Evolutionary conservation across 2,329 filamentous ascomycete species (phyloP).

Genomic region (Massarina eburnea): DNA sequence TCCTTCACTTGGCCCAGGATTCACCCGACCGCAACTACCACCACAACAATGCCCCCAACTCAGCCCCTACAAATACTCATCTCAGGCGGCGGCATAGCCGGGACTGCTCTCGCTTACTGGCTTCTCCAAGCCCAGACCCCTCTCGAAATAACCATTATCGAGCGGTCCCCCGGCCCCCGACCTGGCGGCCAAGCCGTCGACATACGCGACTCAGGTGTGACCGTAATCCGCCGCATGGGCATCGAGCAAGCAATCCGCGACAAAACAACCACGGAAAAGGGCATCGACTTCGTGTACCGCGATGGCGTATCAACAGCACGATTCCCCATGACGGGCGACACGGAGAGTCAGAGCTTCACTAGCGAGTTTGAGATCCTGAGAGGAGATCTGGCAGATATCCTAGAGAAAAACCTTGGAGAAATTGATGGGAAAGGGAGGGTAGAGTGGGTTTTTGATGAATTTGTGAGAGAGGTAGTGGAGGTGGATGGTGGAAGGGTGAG

Average conservation of each 20-base stretch:
- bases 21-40: neutral
- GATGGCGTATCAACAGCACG: conserved; percentile 26
- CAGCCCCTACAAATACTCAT: conserved; percentile 27
- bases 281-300: conserved; percentile 45
- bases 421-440: conserved; percentile 10
- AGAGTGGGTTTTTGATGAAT: conserved; percentile 40
- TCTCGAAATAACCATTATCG: conserved; percentile 44
- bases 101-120: conserved; percentile 53
- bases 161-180: conserved; percentile 47
- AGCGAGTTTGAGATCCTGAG: conserved; percentile 64
- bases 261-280: conserved; percentile 52
- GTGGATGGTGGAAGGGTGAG: conserved; percentile 34
- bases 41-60: neutral
- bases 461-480: conserved; percentile 30
- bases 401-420: conserved; percentile 25
- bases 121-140: conserved; percentile 46
- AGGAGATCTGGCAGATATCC: conserved; percentile 54
- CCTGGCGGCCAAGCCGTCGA: conserved; percentile 57
- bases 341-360: conserved; percentile 47
- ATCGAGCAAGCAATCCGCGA: conserved; percentile 46
- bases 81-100: conserved; percentile 32
- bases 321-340: conserved; percentile 42
- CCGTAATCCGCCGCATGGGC: conserved; percentile 56
- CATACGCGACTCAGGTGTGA: conserved; percentile 54
- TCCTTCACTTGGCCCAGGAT: too few relatives aligned